Conservation (phyloP, 2,329 filamentous ascomycete species). For the Colletotrichum noveboracense region DNA sequence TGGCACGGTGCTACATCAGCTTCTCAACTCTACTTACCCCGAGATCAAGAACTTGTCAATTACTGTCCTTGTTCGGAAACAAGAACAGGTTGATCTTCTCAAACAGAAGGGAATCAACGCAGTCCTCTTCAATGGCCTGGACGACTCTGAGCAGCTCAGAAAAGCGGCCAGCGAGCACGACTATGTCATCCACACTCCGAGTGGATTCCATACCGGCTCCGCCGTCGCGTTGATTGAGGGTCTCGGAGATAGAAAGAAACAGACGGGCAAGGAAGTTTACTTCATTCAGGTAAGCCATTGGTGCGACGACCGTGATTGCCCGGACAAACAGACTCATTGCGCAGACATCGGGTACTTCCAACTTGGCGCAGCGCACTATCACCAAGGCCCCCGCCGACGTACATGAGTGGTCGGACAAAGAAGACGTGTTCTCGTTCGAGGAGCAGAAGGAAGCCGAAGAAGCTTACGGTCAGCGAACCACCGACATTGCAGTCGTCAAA, state of each 20-base stretch:
- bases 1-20: constrained; percentile 27
- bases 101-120: constrained; percentile 17
- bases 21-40: constrained; percentile 24
- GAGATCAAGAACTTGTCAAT: constrained; percentile 24
- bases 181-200: constrained; percentile 48
- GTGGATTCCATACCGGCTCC: constrained; percentile 39
- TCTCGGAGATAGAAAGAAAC: constrained; percentile 40
- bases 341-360: constrained; percentile 47
- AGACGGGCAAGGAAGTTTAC: constrained; percentile 37
- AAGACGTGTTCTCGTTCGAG: constrained; percentile 48
- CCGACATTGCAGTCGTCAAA: constrained; percentile 48
- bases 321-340: not conserved
- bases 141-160: constrained; percentile 26
- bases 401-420: constrained; percentile 45
- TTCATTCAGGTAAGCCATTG: constrained; percentile 41
- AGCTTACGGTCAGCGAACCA: constrained; percentile 46
- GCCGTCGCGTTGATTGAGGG: constrained; percentile 47
- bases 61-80: constrained; percentile 29
- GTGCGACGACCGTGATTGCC: rapidly evolving
- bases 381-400: constrained; percentile 29
- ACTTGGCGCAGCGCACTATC: constrained; percentile 46
- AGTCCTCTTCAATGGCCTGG: constrained; percentile 1
- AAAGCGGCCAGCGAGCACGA: constrained; percentile 29
- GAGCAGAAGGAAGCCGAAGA: constrained; percentile 37
- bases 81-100: constrained; percentile 29